These are phyloP conservation scores for Ramaria sp. DNA, from an alignment of 768 basidiomycete species.

Conservation along the genomic window DNA sequence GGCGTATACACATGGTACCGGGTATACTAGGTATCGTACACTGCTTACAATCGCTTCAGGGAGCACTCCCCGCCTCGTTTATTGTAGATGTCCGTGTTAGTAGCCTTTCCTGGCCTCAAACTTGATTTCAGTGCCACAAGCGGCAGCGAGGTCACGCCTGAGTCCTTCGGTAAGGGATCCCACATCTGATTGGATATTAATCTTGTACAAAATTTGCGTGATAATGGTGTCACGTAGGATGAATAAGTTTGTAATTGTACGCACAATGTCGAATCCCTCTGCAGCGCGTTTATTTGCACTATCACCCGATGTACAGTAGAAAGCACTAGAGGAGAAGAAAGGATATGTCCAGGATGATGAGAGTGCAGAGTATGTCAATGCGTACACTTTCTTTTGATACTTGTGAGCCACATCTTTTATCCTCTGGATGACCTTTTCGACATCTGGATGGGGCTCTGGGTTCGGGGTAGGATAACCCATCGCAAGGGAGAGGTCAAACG, in stretches of 20 bases:
- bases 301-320: constrained; percentile 36
- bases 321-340: constrained; percentile 25
- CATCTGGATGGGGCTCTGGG: constrained; percentile 54
- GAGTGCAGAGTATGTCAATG: neutral
- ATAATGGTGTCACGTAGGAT: neutral
- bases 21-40: no score
- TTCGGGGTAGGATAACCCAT: constrained; percentile 50
- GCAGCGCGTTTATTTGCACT: constrained; percentile 33
- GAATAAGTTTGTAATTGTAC: neutral
- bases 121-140: neutral
- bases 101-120: neutral
- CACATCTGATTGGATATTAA: constrained; percentile 5
- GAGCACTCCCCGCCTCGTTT: no score
- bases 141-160: neutral
- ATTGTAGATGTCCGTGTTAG: neutral
- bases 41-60: no score
- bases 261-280: constrained; percentile 41
- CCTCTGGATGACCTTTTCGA: constrained; percentile 47
- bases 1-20: no score
- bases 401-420: constrained; percentile 40
- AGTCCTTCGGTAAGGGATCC: neutral
- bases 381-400: constrained; percentile 56
- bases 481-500: constrained; percentile 56
- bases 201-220: neutral
- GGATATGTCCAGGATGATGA: neutral